These are phyloP conservation scores for Borovskyia barvae DNA, from an alignment of 208 protist species.

Conservation along the genomic window DNA sequence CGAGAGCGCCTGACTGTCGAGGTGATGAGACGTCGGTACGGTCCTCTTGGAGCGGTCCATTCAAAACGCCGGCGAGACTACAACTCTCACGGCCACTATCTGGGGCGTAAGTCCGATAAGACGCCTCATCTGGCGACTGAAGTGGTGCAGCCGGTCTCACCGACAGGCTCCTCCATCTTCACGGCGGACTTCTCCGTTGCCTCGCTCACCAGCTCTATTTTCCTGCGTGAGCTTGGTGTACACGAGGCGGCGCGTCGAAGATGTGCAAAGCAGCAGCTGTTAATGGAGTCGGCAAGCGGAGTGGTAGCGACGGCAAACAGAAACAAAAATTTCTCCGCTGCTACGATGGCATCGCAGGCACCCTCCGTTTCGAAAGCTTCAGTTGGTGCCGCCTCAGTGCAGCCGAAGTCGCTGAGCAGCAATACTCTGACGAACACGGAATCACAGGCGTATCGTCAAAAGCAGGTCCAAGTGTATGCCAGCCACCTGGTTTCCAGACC, in stretches of 20 bases:
- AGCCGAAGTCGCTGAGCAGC: not conserved
- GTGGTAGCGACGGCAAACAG: not conserved
- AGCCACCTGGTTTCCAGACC: constrained; percentile 12
- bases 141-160: not conserved
- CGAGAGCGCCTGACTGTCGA: constrained; percentile 6
- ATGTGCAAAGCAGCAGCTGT: no score
- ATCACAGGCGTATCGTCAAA: constrained; percentile 6
- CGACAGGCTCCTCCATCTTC: constrained; percentile 9
- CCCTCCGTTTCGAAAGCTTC: no score
- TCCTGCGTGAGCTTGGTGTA: constrained; percentile 19
- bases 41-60: constrained; percentile 5
- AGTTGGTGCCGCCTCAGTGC: not conserved
- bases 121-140: not conserved
- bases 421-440: not conserved
- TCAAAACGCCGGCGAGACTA: not conserved
- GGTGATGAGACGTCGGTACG: constrained; percentile 14
- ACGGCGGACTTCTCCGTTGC: constrained; percentile 7
- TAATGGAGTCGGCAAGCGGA: no score
- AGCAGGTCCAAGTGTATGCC: constrained; percentile 23
- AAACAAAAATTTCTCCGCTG: not conserved
- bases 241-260: constrained; percentile 2
- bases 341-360: not conserved
- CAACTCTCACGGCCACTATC: not conserved
- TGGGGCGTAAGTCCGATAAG: not conserved
- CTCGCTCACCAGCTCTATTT: constrained; percentile 23